phyloP scores from a whole-genome alignment of 257 asterid species.

The Scutellaria barbata region DNA sequence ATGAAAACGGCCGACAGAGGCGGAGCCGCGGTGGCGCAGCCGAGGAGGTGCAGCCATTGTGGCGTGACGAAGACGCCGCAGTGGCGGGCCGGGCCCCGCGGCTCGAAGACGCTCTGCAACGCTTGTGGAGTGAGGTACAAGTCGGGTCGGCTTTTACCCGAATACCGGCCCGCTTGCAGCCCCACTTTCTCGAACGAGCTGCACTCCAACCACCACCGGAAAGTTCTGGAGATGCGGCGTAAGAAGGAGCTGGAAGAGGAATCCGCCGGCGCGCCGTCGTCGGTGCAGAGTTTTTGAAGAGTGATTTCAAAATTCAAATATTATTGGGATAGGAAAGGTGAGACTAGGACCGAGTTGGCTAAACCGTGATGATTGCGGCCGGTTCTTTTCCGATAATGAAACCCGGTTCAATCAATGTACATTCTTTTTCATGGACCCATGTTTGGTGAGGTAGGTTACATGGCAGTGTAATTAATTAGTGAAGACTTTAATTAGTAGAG shows the following conservation, averaged over 20 bases:
- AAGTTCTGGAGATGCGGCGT: conserved; percentile 90
- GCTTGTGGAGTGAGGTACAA: conserved; percentile 94
- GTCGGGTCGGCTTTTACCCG: conserved; percentile 92
- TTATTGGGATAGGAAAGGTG: background rate
- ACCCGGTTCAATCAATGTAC: conserved; percentile 57
- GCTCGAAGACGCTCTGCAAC: conserved; percentile 92
- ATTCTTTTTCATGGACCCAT: conserved; percentile 54
- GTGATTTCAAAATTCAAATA: background rate
- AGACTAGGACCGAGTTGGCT: background rate
- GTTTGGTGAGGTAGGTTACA: conserved; percentile 61
- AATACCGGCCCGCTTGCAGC: conserved; percentile 95
- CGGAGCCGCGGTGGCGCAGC: conserved; percentile 48
- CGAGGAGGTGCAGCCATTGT: conserved; percentile 89
- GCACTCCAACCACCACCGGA: conserved; percentile 92
- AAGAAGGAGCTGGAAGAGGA: conserved; percentile 55
- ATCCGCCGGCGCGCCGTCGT: conserved; percentile 35
- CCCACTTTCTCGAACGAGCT: conserved; percentile 74
- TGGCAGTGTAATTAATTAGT: conserved; percentile 51
- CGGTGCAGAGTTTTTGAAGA: conserved; percentile 69
- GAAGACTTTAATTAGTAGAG: conserved; percentile 48
- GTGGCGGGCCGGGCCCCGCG: conserved; percentile 96
- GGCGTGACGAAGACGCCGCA: conserved; percentile 95
- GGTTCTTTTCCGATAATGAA: conserved; percentile 26
- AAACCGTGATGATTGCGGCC: conserved; percentile 32
- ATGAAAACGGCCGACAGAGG: conserved; percentile 34